Percentiles rank a stretch among this genome's conserved stretches.
Evolutionary conservation across 345 rosid genomes (phyloP).

Genomic region (Stellera chamaejasme): DNA sequence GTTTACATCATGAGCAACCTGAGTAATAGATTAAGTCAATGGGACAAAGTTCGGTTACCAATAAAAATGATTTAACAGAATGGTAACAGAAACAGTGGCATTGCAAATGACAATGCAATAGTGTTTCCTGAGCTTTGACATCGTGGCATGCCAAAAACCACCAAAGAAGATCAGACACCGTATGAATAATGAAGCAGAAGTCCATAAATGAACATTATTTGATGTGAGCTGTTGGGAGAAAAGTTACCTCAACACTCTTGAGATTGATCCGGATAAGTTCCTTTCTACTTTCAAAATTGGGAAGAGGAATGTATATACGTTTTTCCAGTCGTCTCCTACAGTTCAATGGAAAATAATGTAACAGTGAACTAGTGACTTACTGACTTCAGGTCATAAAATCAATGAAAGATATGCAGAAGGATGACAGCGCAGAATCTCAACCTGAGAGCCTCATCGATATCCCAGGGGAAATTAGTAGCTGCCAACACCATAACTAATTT

Average conservation of each 20-base stretch:
- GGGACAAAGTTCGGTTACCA: too few species aligned
- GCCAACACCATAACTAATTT: slow-evolving; percentile 99
- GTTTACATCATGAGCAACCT: slow-evolving; percentile 90
- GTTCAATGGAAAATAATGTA: slow-evolving; percentile 12
- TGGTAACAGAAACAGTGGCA: too few species aligned
- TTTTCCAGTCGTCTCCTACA: slow-evolving; percentile 99
- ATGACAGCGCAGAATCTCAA: slow-evolving; percentile 10
- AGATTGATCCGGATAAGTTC: slow-evolving; percentile 94
- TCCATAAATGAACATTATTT: too few species aligned
- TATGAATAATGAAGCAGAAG: too few species aligned
- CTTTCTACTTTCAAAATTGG: slow-evolving; percentile 94
- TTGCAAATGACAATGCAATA: too few species aligned
- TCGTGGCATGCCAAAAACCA: too few species aligned
- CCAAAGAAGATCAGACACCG: too few species aligned
- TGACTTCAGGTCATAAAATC: slow-evolving; percentile 6
- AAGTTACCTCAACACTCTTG: slow-evolving; percentile 89
- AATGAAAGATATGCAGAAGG: neutral
- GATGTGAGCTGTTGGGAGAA: neutral
- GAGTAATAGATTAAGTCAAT: neutral
- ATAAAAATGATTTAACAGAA: too few species aligned
- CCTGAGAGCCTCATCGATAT: slow-evolving; percentile 99
- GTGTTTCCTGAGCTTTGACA: too few species aligned
- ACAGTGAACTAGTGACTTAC: slow-evolving; percentile 1
- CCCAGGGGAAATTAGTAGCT: slow-evolving; percentile 99
- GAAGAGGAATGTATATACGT: slow-evolving; percentile 97